Percentiles rank a stretch among this genome's conserved stretches.
Conservation (phyloP, 331 rosid genomes). For the Spiraea crenata region DNA sequence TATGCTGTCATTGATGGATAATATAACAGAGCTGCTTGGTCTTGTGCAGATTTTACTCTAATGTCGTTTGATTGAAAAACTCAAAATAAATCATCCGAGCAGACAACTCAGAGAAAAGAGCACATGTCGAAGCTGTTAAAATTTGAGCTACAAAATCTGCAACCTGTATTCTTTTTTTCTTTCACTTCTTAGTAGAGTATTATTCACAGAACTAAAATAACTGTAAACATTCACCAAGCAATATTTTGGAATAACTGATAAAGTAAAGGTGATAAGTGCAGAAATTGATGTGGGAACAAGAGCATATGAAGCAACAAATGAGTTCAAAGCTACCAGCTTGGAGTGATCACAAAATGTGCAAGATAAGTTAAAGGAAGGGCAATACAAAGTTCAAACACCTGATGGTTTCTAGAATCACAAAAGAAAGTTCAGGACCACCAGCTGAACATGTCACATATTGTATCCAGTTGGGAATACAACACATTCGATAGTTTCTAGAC, state of each 20-base stretch:
- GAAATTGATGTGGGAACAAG: background rate
- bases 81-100: too few relatives aligned
- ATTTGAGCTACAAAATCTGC: too few relatives aligned
- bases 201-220: background rate
- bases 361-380: background rate
- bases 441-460: background rate
- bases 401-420: background rate
- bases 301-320: background rate
- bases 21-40: too few relatives aligned
- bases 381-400: constrained; percentile 25
- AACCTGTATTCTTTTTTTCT: too few relatives aligned
- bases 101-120: too few relatives aligned
- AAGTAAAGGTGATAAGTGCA: background rate
- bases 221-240: background rate
- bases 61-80: too few relatives aligned
- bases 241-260: background rate
- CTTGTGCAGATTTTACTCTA: too few relatives aligned
- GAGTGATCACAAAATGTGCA: constrained; percentile 1
- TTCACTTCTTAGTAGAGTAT: too few relatives aligned
- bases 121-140: too few relatives aligned
- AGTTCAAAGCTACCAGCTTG: background rate
- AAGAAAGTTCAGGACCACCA: too few relatives aligned
- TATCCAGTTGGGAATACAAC: constrained; percentile 12
- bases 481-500: background rate
- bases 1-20: too few relatives aligned